These are phyloP conservation scores for Senecio squalidus DNA, from an alignment of 140 eudicot species.

Conservation along the genomic window DNA sequence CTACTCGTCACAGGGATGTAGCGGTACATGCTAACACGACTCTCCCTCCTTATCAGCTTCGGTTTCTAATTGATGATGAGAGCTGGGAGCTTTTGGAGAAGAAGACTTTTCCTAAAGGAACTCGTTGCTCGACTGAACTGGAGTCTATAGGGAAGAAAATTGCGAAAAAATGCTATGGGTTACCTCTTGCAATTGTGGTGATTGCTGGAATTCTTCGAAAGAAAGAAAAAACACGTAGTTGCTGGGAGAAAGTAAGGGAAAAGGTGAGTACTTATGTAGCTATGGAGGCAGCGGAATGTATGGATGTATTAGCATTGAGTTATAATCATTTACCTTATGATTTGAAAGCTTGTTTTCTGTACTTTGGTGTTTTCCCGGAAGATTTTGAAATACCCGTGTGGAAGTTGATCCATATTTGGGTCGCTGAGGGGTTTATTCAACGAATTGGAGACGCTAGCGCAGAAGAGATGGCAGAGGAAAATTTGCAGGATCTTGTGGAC, in stretches of 20 bases:
- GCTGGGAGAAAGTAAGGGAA: slow-evolving; percentile 25
- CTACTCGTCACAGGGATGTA: slow-evolving; percentile 19
- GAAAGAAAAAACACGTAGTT: slow-evolving; percentile 16
- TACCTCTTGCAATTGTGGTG: slow-evolving; percentile 44
- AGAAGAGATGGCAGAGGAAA: slow-evolving; percentile 34
- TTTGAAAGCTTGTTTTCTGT: slow-evolving; percentile 31
- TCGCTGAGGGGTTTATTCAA: slow-evolving; percentile 32
- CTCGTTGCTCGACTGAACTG: slow-evolving; percentile 29
- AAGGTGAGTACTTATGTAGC: slow-evolving; percentile 15
- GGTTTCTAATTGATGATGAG: slow-evolving; percentile 24
- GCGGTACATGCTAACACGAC: slow-evolving; percentile 27
- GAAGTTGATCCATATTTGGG: slow-evolving; percentile 29
- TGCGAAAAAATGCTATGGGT: slow-evolving; percentile 39
- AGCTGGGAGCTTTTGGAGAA: slow-evolving; percentile 41
- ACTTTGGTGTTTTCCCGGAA: slow-evolving; percentile 26
- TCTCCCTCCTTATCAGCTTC: slow-evolving; percentile 16
- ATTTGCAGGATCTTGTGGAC: slow-evolving; percentile 33
- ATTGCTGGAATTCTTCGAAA: slow-evolving; percentile 29
- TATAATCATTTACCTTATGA: slow-evolving; percentile 25
- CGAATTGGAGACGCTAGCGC: slow-evolving; percentile 15
- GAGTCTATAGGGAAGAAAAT: slow-evolving; percentile 26
- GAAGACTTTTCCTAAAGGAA: slow-evolving; percentile 29
- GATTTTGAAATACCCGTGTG: slow-evolving; percentile 28
- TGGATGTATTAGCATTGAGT: too few species aligned
- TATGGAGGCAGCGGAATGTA: slow-evolving; percentile 13